A percentile compares a stretch with the other conserved stretches of the same genome.
These are phyloP conservation scores for Flaveria floridana DNA, from an alignment of 140 eudicot species.

Conservation along the genomic window DNA sequence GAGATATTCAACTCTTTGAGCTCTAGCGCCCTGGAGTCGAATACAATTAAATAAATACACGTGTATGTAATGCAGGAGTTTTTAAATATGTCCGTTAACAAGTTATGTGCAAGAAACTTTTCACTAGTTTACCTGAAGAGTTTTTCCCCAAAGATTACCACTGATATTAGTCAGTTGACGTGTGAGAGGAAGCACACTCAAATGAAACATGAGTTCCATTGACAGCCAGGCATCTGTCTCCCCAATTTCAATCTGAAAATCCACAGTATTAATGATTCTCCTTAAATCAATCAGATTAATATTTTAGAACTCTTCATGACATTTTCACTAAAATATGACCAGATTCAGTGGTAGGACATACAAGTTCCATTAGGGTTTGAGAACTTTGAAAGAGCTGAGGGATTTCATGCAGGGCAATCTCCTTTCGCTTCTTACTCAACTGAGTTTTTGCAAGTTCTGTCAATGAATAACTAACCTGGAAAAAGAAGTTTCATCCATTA, in stretches of 20 bases:
- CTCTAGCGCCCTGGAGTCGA: slow-evolving; percentile 90
- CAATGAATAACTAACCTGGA: slow-evolving; percentile 97
- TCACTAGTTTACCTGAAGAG: slow-evolving; percentile 73
- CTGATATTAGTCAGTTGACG: slow-evolving; percentile 95
- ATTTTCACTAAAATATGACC: not conserved
- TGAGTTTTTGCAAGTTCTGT: slow-evolving; percentile 94
- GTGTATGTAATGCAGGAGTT: not conserved
- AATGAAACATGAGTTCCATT: slow-evolving; percentile 96
- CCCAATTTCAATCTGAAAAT: slow-evolving; percentile 74
- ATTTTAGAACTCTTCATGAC: not conserved
- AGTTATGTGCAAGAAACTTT: slow-evolving; percentile 1
- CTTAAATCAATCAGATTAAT: slow-evolving; percentile 2
- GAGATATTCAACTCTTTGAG: slow-evolving; percentile 95
- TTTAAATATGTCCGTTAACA: not conserved
- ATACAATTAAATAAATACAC: not conserved
- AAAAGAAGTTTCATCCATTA: slow-evolving; percentile 19
- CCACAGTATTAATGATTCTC: slow-evolving; percentile 1
- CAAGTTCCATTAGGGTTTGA: slow-evolving; percentile 80
- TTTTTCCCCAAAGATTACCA: slow-evolving; percentile 98
- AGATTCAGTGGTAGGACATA: slow-evolving; percentile 42
- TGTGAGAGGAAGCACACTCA: slow-evolving; percentile 94
- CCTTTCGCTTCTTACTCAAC: slow-evolving; percentile 80
- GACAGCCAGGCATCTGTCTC: slow-evolving; percentile 99
- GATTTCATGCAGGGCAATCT: slow-evolving; percentile 86
- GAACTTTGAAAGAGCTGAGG: slow-evolving; percentile 71